A percentile compares a stretch with the other conserved stretches of the same genome.
Evolutionary conservation across 2,329 filamentous ascomycete genomes (phyloP).

Genomic region (Calonectria hongkongensis): DNA sequence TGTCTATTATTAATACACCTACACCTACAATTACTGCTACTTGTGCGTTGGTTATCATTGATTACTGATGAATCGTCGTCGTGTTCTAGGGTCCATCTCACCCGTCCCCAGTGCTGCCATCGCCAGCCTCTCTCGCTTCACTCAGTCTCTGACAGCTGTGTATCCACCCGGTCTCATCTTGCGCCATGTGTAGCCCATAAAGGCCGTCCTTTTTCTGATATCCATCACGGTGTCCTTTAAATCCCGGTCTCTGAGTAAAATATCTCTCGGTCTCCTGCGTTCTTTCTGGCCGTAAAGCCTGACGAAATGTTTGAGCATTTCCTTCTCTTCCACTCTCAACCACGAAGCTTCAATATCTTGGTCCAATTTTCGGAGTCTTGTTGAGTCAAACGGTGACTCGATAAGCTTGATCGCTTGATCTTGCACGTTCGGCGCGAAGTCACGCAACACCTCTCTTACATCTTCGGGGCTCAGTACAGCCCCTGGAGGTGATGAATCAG

Average conservation of each 20-base stretch:
- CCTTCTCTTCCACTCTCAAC: conserved; percentile 61
- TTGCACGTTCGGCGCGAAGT: conserved; percentile 65
- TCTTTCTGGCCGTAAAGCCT: conserved; percentile 76
- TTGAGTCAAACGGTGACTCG: conserved; percentile 68
- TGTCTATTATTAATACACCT: conserved; percentile 50
- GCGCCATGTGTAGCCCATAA: conserved; percentile 92
- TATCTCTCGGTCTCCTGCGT: conserved; percentile 88
- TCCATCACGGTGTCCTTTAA: conserved; percentile 82
- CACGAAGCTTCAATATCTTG: conserved; percentile 65
- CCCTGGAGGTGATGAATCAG: conserved; percentile 66
- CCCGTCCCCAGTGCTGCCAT: not conserved
- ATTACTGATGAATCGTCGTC: not conserved
- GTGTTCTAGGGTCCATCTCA: not conserved
- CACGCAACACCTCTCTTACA: conserved; percentile 58
- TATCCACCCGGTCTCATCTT: conserved; percentile 64
- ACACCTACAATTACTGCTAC: not conserved
- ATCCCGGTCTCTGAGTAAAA: conserved; percentile 83
- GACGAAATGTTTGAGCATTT: conserved; percentile 70
- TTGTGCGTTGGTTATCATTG: not conserved
- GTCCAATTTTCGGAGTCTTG: conserved; percentile 69
- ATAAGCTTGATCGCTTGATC: conserved; percentile 67
- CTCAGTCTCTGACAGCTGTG: conserved; percentile 40
- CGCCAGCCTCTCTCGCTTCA: conserved; percentile 3
- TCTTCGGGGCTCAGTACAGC: conserved; percentile 56
- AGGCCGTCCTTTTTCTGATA: conserved; percentile 87